A percentile compares a stretch with the other conserved stretches of the same genome.
Evolutionary conservation across 1,284 basidiomycete species (phyloP).

Genomic region (Cystobasidiaceae sp.): DNA sequence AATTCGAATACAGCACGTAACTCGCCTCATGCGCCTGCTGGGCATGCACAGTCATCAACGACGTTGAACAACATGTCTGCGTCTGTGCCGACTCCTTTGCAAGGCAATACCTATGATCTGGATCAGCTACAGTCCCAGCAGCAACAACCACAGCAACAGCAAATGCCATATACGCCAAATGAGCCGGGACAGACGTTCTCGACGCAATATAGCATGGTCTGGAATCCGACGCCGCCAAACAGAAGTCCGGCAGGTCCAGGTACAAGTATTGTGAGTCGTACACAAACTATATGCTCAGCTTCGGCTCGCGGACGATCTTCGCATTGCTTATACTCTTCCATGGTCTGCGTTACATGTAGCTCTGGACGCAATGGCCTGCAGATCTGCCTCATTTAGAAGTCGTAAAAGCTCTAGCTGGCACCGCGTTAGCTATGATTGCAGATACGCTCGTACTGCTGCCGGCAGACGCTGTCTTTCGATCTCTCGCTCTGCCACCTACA

Average conservation of each 20-base stretch:
- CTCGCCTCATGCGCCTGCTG: too few species aligned
- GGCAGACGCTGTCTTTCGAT: constrained; percentile 11
- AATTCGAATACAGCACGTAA: too few species aligned
- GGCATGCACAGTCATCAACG: too few species aligned
- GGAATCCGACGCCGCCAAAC: too few species aligned
- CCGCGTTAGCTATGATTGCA: constrained; percentile 13
- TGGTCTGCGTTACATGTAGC: too few species aligned
- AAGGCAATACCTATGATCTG: neutral
- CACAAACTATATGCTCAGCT: neutral
- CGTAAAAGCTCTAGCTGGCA: constrained; percentile 17
- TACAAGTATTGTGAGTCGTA: neutral
- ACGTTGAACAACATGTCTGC: too few species aligned
- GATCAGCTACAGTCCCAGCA: neutral
- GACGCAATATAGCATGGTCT: too few species aligned
- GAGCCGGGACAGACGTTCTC: too few species aligned
- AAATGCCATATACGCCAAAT: too few species aligned
- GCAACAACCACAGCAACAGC: too few species aligned
- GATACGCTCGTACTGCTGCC: constrained; percentile 7
- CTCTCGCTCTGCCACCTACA: constrained; percentile 20
- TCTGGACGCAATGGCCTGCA: constrained; percentile 20
- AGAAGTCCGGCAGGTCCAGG: neutral
- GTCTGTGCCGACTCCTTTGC: too few species aligned
- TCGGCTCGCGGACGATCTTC: neutral
- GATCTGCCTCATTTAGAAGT: constrained; percentile 13
- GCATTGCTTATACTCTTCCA: neutral